These are phyloP conservation scores for Acanthamoeba rhysodes DNA, from an alignment of 208 protist genomes.

Conservation along the genomic window DNA sequence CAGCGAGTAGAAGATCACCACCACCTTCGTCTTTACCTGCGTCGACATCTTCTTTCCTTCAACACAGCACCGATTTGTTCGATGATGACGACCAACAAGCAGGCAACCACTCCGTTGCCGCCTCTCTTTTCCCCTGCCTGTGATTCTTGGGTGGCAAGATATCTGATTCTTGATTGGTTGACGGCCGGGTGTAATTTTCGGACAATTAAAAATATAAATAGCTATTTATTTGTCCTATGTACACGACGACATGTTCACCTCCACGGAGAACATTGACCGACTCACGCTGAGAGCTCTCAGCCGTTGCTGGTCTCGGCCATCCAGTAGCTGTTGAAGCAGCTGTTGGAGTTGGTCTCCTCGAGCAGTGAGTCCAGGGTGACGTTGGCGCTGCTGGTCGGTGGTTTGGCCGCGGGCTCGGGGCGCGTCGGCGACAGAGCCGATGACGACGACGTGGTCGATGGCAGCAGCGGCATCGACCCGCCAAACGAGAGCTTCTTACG, in stretches of 20 bases:
- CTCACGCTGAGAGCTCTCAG: background rate
- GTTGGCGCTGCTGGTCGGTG: background rate
- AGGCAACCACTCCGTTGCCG: background rate
- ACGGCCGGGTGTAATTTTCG: background rate
- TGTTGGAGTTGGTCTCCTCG: constrained; percentile 77
- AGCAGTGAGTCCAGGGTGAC: constrained; percentile 60
- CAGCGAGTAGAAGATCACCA: constrained; percentile 76
- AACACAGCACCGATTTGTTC: background rate
- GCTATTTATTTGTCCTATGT: no score
- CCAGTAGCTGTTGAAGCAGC: constrained; percentile 58
- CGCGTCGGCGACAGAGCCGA: background rate
- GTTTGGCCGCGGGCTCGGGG: background rate
- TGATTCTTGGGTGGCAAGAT: background rate
- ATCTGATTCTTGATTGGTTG: background rate
- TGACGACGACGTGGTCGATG: background rate
- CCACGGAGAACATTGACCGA: no score
- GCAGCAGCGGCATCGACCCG: background rate
- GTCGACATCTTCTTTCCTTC: background rate
- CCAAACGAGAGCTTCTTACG: background rate
- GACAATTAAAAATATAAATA: no score
- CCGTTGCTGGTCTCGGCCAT: constrained; percentile 43
- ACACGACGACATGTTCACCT: no score
- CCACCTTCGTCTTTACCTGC: constrained; percentile 70
- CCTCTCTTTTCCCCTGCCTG: background rate
- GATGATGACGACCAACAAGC: background rate